Evolutionary conservation across 2,329 filamentous ascomycete genomes (phyloP), one percentile per base, ranked within the genome.

Genomic region (Microdochium trichocladiopsis): DNA sequence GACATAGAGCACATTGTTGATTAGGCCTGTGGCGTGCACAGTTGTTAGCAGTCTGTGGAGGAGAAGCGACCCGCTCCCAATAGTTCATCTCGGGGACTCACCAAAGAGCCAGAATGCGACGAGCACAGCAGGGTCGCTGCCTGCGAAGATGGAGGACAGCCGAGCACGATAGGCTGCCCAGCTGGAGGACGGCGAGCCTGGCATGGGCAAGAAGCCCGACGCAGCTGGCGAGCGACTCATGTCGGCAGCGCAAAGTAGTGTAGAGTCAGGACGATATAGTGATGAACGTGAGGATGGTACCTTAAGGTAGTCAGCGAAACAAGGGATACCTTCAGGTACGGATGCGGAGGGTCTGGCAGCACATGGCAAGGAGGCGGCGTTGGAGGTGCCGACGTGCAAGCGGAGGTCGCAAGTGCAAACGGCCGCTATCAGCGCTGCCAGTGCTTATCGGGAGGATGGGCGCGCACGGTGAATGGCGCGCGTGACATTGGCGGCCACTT

Each of bases 1-100:
- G 52, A 97, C 93, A 71, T 96, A 97, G 72, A 96, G 87, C 60
- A 97, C 90, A 73, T 97, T 97, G 72, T 99, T 97, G 67, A 97
- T 94, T 18, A 94, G 74, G 50, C 90, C 90, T 93, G 63, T 25
- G 12, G 22, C 41, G 10, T n/a, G 22, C 21, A 2, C 12, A 25
- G 24, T 43, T 50, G 21, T 45, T 18, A 45, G 41, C 41, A 21
- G 14, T 10, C 14, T 8, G 28, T 31, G 28, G 28, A 31, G 12
- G 21, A 9, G 18, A 45, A 9, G 9, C 21, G n/a, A 8, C 6
- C 5, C 16, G 5, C 12, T 16, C 41, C 6, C 3, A 23, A 8
- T 16, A 10, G 11, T 21, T 18, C 18, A 41, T 12, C 41, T 18
- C 18, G n/a, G 24, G 25, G 36, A 57, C 70, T 60, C 74, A 96